Evolutionary conservation across 495 filamentous ascomycete species (phyloP).

Genomic region (Poronia punctata): DNA sequence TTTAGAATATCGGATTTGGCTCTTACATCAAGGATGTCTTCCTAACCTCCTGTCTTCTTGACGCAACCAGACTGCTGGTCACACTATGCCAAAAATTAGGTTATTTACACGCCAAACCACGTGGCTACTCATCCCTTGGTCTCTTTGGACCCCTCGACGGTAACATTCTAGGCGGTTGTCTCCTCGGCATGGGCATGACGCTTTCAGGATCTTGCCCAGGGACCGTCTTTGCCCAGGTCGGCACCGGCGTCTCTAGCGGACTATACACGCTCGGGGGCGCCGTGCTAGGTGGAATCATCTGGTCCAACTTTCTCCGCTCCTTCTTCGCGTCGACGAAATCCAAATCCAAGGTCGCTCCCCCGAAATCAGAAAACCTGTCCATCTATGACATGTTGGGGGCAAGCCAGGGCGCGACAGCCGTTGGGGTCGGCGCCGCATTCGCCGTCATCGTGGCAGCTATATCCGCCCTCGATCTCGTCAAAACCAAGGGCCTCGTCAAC

Average conservation of each 20-base stretch:
- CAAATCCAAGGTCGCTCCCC: conserved; percentile 5
- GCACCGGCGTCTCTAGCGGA: conserved; percentile 38
- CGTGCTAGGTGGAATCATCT: conserved; percentile 37
- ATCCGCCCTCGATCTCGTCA: conserved; percentile 17
- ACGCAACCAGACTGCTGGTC: conserved; percentile 19
- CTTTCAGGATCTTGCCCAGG: conserved; percentile 52
- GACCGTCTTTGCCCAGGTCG: conserved; percentile 48
- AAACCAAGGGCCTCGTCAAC: conserved; percentile 27
- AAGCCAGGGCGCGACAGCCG: conserved; percentile 12
- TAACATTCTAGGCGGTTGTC: conserved; percentile 48
- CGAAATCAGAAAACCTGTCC: conserved; percentile 14
- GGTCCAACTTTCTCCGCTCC: conserved; percentile 23
- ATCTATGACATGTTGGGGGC: conserved; percentile 29
- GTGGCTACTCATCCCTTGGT: conserved; percentile 28
- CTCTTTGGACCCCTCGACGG: conserved; percentile 41
- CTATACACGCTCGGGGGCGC: conserved; percentile 35
- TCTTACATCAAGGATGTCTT: no score
- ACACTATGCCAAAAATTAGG: conserved; percentile 24
- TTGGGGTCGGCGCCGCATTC: conserved; percentile 26
- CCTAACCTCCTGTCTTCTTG: not conserved
- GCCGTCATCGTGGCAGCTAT: conserved; percentile 21
- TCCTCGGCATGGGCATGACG: conserved; percentile 50
- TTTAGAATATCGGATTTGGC: no score
- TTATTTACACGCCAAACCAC: conserved; percentile 27
- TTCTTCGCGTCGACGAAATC: conserved; percentile 7